Evolutionary conservation across 2,329 filamentous ascomycete genomes (phyloP), one percentile per base, ranked within the genome.

Genomic region (Coniella vitis): DNA sequence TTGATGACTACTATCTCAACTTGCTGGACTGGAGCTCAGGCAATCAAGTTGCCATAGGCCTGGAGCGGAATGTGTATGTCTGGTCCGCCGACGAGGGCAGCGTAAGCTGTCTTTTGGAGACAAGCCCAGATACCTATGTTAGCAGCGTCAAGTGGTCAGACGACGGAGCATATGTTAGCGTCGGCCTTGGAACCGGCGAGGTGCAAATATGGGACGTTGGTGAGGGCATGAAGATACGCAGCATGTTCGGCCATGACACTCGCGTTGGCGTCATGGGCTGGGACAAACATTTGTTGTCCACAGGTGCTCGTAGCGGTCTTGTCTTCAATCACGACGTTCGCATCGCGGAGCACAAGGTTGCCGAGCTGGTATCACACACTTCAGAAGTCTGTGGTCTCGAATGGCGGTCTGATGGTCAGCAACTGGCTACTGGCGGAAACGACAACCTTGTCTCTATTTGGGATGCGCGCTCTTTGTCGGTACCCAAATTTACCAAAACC

Each of bases 201-300:
- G 89, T 98, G 34, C 93, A 98, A 73, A 98, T 98, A 71, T 98
- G 93, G 91, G 93, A 97, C 61, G 91, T 96, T 22, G 87, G 95
- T 60, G 93, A 98, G 68, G 83, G 86, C 54, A 85, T 83, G 63
- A 97, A 97, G 79, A 85, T 98, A 52, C 90, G 93, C 67, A 96
- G 90, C 76, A 98, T 98, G 93, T 87, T 90, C 65, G 93, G 93
- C 53, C 93, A 98, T 65, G 91, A 97, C 63, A 91, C 89, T 35
- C 90, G 93, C 48, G 91, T 98, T 55, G 89, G 90, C 63, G 91
- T 95, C 56, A 96, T 97, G 90, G 89, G 90, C 63, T 98, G 93
- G 93, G 95, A 89, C 78, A 97, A 97, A 80, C 93, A 97, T 71
- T 82, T 94, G 50, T 79, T 98, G 45, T 97, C 93, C 35, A 96